Percentiles rank a stretch among this genome's conserved stretches.
These are phyloP conservation scores for Tetrastigma voinierianum DNA, from an alignment of 164 flowering plant genomes.

Conservation along the genomic window DNA sequence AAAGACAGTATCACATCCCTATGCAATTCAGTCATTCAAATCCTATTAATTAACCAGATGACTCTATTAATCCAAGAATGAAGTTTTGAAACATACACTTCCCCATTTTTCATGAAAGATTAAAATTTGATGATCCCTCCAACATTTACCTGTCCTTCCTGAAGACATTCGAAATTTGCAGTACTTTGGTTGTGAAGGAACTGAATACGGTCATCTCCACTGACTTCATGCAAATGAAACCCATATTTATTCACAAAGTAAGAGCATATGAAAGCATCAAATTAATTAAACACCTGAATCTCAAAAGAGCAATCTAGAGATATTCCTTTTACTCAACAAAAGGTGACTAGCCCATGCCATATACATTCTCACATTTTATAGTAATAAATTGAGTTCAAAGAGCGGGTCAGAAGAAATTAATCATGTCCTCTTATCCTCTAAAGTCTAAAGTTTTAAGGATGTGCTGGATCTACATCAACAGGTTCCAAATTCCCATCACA, in stretches of 20 bases:
- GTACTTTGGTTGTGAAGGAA: slow-evolving; percentile 95
- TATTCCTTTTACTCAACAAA: too few relatives aligned
- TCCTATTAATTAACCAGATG: slow-evolving; percentile 6
- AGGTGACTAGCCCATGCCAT: too few relatives aligned
- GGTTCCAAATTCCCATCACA: too few relatives aligned
- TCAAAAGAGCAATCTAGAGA: not conserved
- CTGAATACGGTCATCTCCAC: slow-evolving; percentile 79
- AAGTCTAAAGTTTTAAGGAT: too few relatives aligned
- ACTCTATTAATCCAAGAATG: slow-evolving; percentile 1
- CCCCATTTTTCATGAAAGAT: not conserved
- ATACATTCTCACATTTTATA: too few relatives aligned
- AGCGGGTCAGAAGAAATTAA: too few relatives aligned
- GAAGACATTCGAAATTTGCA: slow-evolving; percentile 75
- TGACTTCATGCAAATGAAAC: slow-evolving; percentile 40
- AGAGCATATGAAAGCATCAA: slow-evolving; percentile 6
- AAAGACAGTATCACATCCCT: slow-evolving; percentile 95
- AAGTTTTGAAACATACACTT: not conserved
- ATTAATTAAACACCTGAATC: not conserved
- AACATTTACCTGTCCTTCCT: slow-evolving; percentile 71
- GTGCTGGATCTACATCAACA: too few relatives aligned
- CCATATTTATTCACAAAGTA: not conserved
- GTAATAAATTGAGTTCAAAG: too few relatives aligned
- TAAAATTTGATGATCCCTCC: not conserved
- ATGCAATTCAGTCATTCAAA: slow-evolving; percentile 15
- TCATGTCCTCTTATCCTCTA: too few relatives aligned